Evolutionary conservation across 148 eudicot species (phyloP).

Genomic region (Camellia granthamiana): DNA sequence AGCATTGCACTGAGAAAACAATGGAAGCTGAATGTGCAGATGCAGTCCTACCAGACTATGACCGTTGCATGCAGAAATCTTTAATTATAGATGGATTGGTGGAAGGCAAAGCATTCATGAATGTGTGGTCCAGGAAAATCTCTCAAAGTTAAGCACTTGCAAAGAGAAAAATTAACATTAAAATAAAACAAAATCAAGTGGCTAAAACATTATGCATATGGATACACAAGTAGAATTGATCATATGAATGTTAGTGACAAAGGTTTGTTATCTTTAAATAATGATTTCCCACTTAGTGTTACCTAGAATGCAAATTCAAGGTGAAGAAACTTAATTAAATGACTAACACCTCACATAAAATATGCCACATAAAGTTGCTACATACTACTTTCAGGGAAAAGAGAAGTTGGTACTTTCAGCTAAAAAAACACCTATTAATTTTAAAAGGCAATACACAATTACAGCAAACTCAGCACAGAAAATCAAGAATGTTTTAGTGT

Average conservation of each 20-base stretch:
- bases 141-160: conserved; percentile 86
- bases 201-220: neutral
- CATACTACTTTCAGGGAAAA: conserved; percentile 59
- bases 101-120: conserved; percentile 86
- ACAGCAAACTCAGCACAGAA: neutral
- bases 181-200: neutral
- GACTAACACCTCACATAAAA: too few species aligned
- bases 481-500: conserved; percentile 38
- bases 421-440: neutral
- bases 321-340: too few species aligned
- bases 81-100: conserved; percentile 83
- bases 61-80: conserved; percentile 96
- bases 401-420: neutral
- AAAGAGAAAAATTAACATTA: conserved; percentile 8
- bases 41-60: conserved; percentile 64
- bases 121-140: conserved; percentile 80
- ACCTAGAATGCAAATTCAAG: too few species aligned
- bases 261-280: neutral
- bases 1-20: too few species aligned
- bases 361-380: conserved; percentile 70
- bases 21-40: neutral
- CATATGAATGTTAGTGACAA: neutral
- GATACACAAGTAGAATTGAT: neutral
- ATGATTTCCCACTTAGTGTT: neutral
- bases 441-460: neutral